Base-by-base conservation (phyloP, 768 basidiomycete species). In the Naganishia randhawae region DNA sequence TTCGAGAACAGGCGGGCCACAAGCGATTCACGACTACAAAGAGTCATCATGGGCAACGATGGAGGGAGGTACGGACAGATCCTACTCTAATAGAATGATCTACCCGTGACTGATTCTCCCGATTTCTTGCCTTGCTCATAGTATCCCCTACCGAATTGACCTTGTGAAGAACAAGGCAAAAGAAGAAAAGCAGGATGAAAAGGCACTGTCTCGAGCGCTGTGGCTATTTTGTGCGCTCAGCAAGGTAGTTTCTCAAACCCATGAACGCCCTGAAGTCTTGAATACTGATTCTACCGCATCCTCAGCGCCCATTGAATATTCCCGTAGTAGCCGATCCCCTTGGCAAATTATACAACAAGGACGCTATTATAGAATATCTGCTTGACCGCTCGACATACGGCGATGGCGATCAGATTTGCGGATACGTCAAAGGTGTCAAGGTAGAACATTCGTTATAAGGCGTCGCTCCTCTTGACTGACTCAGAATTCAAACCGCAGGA, bases 141-240 rank as follows among this genome's bases (percentile, higher is more conserved):
- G 79, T 7, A 81, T 83, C 71, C 79, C 81, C 0, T 79, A 81
- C 65, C 75, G 82, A 29, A 67, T 76, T 31, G 81, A 81, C 62
- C 72, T 82, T 11, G 80, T 83, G 39, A 77, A 75, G 72, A 73
- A 75, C 35, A 78, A 89, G 84, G 87, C 88, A 22, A 62, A 62
- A 33, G 61, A 68, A 37, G 91, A 92, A 78, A 86, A 90, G 74
- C 90, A 90, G 0, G 94, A 98, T 84, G 91, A 87, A 80, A 88
- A 91, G 1, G 92, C 92, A 74, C 89, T 95, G 75, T 86, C 87
- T 14, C 85, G 89, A 37, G 93, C 92, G 1, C 83, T 85, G 53
- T 98, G 91, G 92, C 86, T 90, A 69, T 92, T 90, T 78, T 99
- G 96, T 77, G 92, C 94, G 10, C 83, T 99, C 3, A 96, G 94